Evolutionary conservation across 1,284 basidiomycete species (phyloP).

Genomic region (Pyrrhoderma noxium): DNA sequence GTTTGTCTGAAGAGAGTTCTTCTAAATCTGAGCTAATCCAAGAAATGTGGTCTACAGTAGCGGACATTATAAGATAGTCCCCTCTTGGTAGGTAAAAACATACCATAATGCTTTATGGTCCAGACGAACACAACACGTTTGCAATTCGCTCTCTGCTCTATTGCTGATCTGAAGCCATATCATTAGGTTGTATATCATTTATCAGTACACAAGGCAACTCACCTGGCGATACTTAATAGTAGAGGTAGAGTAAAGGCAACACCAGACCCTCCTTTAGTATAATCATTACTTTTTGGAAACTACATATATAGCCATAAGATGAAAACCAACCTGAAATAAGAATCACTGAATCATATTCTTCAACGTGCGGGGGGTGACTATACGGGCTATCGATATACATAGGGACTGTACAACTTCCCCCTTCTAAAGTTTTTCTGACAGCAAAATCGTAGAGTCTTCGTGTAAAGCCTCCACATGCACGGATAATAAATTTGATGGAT

Average conservation of each 20-base stretch:
- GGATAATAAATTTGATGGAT: constrained; percentile 30
- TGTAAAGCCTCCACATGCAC: constrained; percentile 33
- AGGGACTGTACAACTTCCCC: constrained; percentile 23
- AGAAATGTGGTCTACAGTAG: constrained; percentile 24
- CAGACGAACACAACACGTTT: constrained; percentile 30
- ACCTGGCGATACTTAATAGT: constrained; percentile 29
- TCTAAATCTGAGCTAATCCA: constrained; percentile 28
- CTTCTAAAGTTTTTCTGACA: constrained; percentile 9
- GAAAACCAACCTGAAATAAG: constrained; percentile 29
- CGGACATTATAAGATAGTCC: not conserved
- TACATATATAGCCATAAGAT: not conserved
- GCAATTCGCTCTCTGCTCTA: constrained; percentile 18
- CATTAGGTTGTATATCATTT: too few relatives aligned
- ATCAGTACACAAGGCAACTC: too few relatives aligned
- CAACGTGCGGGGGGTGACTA: constrained; percentile 30
- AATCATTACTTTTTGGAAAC: not conserved
- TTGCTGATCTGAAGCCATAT: too few relatives aligned
- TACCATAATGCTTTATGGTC: constrained; percentile 28
- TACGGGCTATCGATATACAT: constrained; percentile 34
- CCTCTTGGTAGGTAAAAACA: not conserved
- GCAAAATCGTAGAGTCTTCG: constrained; percentile 22
- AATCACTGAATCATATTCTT: constrained; percentile 27
- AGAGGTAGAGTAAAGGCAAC: constrained; percentile 33
- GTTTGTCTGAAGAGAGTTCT: not conserved
- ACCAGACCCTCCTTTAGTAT: constrained; percentile 29